Percentiles rank a stretch among this genome's conserved stretches.
Conservation (phyloP, 2,329 filamentous ascomycete species). For the Calonectria ilicicola region DNA sequence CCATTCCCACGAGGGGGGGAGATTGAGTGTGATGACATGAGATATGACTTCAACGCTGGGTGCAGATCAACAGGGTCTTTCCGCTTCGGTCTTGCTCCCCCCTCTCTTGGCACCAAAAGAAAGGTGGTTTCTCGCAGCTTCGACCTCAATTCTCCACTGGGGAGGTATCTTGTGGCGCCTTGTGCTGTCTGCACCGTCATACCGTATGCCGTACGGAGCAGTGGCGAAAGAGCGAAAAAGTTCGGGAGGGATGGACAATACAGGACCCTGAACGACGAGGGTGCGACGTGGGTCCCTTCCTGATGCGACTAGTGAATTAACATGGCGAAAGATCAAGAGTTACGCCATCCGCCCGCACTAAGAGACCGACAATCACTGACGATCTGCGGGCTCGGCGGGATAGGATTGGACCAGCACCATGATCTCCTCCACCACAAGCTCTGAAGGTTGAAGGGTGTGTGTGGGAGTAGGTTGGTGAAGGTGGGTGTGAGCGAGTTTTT, state of each 20-base stretch:
- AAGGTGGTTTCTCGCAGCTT: constrained; percentile 5
- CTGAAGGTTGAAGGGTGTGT: constrained; percentile 23
- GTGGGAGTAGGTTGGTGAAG: constrained; percentile 15
- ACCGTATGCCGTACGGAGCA: constrained; percentile 1
- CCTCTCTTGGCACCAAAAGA: constrained; percentile 4
- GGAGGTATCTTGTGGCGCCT: background rate
- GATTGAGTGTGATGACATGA: background rate
- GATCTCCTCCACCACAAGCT: constrained; percentile 10
- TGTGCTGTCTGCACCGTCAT: constrained; percentile 19
- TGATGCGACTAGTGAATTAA: background rate
- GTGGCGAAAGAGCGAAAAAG: constrained; percentile 11
- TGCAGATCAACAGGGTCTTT: constrained; percentile 43
- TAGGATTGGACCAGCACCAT: constrained; percentile 29
- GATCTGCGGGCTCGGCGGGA: constrained; percentile 33
- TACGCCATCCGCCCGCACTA: constrained; percentile 43
- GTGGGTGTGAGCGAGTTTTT: constrained; percentile 22
- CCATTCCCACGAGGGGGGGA: background rate
- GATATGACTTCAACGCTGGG: background rate
- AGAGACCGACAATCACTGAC: constrained; percentile 38
- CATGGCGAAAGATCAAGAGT: constrained; percentile 23
- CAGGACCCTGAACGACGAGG: constrained; percentile 41
- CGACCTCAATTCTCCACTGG: background rate
- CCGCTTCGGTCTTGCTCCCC: constrained; percentile 21
- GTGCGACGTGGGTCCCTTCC: constrained; percentile 2
- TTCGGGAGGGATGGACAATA: constrained; percentile 9